Conservation (phyloP, 768 basidiomycete genomes). For the Boletus edulis region DNA sequence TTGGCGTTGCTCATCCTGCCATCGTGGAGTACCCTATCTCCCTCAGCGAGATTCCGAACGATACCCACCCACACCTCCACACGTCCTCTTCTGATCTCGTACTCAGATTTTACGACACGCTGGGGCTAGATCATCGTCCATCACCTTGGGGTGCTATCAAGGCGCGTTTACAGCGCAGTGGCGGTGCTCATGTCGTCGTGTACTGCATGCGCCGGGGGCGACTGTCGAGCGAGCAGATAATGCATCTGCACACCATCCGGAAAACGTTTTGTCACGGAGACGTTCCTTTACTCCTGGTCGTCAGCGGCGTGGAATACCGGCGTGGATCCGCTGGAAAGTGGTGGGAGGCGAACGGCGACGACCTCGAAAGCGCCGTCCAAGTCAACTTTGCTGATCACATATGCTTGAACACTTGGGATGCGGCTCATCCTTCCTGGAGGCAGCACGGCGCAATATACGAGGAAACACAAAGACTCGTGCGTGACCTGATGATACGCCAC, state of each 20-base stretch:
- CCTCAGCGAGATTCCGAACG: neutral
- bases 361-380: neutral
- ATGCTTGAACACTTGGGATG: constrained; percentile 14
- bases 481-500: constrained; percentile 13
- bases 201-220: constrained; percentile 38
- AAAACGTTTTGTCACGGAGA: constrained; percentile 10
- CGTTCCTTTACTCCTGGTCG: constrained; percentile 17
- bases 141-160: constrained; percentile 14
- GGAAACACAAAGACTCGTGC: constrained; percentile 12
- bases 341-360: constrained; percentile 19
- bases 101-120: constrained; percentile 17
- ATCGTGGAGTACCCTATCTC: constrained; percentile 12
- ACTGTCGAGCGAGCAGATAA: constrained; percentile 27
- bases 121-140: constrained; percentile 18
- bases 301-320: constrained; percentile 14
- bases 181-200: constrained; percentile 29
- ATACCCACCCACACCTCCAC: neutral
- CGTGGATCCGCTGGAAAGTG: constrained; percentile 18
- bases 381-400: constrained; percentile 18
- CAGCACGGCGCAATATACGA: constrained; percentile 14
- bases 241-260: constrained; percentile 33
- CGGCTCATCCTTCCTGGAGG: constrained; percentile 19
- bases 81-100: neutral
- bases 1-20: constrained; percentile 11
- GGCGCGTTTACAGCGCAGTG: constrained; percentile 9